Percentiles rank a stretch among this genome's conserved stretches.
Conservation (phyloP, 108 stramenopile genomes). For the Fragilaria crotonensis region DNA sequence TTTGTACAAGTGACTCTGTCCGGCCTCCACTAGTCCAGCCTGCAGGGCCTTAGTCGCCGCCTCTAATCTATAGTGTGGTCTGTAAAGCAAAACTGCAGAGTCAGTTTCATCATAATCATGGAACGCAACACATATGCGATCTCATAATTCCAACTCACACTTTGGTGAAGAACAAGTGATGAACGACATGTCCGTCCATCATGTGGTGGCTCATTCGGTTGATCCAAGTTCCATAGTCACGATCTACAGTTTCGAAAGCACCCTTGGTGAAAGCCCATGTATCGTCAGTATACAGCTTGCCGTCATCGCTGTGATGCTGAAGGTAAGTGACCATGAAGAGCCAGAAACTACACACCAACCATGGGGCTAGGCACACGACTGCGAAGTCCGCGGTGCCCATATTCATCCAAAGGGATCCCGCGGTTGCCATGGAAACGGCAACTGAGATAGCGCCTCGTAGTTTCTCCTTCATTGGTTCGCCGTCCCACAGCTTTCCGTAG, state of each 20-base stretch:
- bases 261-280: constrained; percentile 68
- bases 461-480: constrained; percentile 32
- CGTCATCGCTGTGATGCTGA: constrained; percentile 84
- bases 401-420: constrained; percentile 34
- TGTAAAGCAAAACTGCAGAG: no score
- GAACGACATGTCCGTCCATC: constrained; percentile 90
- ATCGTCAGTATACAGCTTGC: constrained; percentile 75
- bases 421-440: constrained; percentile 35
- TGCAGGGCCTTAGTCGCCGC: constrained; percentile 39
- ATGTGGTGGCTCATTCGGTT: constrained; percentile 81
- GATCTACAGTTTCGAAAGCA: constrained; percentile 87
- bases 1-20: constrained; percentile 49
- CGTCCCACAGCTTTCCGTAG: constrained; percentile 73
- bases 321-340: constrained; percentile 91
- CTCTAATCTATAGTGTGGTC: constrained; percentile 82
- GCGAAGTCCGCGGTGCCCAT: constrained; percentile 54
- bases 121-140: no score
- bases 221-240: constrained; percentile 77
- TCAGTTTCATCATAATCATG: no score
- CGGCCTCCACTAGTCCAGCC: constrained; percentile 31
- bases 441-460: constrained; percentile 38
- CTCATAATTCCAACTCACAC: no score
- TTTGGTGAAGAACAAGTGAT: constrained; percentile 88
- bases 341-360: constrained; percentile 79
- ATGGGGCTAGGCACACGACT: constrained; percentile 63